Evolutionary conservation across 352 stramenopile species (phyloP).

Genomic region (Phytopythium ostracodes): DNA sequence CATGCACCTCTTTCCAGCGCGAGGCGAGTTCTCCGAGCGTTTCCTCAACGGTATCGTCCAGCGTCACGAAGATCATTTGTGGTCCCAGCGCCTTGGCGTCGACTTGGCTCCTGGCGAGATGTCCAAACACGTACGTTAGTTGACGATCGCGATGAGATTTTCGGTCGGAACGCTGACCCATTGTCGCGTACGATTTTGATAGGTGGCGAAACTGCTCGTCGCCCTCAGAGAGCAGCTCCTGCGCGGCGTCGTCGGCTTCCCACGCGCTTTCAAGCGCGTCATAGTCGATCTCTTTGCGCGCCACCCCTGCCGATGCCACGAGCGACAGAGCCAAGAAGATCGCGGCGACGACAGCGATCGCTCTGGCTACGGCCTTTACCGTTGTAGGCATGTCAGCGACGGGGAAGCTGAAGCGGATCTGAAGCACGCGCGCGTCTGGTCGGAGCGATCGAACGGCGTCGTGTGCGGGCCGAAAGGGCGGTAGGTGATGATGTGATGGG

Average conservation of each 20-base stretch:
- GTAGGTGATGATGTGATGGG: neutral
- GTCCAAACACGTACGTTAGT: neutral
- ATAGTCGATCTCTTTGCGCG: slow-evolving; percentile 44
- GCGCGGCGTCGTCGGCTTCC: slow-evolving; percentile 40
- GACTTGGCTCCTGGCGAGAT: slow-evolving; percentile 20
- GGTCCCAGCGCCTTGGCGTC: slow-evolving; percentile 53
- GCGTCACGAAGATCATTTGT: slow-evolving; percentile 80
- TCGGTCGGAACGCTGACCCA: neutral
- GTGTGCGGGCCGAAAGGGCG: neutral
- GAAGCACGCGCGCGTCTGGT: neutral
- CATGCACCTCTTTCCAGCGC: slow-evolving; percentile 66
- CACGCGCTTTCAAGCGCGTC: slow-evolving; percentile 63
- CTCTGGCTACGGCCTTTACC: neutral
- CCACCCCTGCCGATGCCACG: neutral
- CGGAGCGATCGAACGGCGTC: neutral
- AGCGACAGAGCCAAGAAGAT: neutral
- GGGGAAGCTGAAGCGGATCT: neutral
- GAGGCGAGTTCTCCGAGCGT: slow-evolving; percentile 39
- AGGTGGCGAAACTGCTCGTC: slow-evolving; percentile 54
- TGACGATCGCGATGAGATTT: neutral
- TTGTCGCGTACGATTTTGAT: slow-evolving; percentile 21
- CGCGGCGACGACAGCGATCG: neutral
- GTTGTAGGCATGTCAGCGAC: neutral
- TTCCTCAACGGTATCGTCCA: slow-evolving; percentile 24
- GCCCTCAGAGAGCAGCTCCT: slow-evolving; percentile 40